phyloP scores from a whole-genome alignment of 2,329 filamentous ascomycete genomes.

The Teratosphaeria pseudoeucalypti region DNA sequence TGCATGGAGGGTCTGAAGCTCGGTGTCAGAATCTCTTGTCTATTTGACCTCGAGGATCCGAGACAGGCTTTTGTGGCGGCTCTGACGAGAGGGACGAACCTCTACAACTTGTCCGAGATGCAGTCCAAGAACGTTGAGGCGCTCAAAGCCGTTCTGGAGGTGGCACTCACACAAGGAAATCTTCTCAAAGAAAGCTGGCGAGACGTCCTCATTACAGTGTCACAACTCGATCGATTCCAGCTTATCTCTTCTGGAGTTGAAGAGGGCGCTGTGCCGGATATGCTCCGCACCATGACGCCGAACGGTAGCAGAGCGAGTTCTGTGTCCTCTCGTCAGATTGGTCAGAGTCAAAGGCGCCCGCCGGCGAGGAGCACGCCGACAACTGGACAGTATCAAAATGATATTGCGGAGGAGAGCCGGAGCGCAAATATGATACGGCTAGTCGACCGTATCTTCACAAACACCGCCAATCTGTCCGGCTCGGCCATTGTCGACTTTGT shows the following conservation, averaged over 20 bases:
- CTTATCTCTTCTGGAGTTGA: conserved; percentile 91
- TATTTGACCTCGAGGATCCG: conserved; percentile 88
- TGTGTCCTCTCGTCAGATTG: not conserved
- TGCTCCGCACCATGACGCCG: conserved; percentile 49
- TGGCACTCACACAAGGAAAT: conserved; percentile 88
- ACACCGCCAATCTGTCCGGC: conserved; percentile 83
- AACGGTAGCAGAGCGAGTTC: not conserved
- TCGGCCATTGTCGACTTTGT: conserved; percentile 96
- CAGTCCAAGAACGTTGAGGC: conserved; percentile 94
- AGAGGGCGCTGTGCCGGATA: conserved; percentile 83
- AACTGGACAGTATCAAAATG: conserved; percentile 46
- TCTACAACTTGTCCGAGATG: conserved; percentile 93
- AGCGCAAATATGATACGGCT: conserved; percentile 88
- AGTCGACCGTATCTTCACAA: conserved; percentile 93
- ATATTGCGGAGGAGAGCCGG: conserved; percentile 83
- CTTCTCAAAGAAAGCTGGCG: conserved; percentile 84
- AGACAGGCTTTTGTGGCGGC: conserved; percentile 91
- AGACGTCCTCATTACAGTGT: conserved; percentile 88
- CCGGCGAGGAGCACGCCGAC: conserved; percentile 36
- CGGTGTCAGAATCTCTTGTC: conserved; percentile 82
- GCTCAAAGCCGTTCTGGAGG: conserved; percentile 78
- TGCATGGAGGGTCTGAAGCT: conserved; percentile 95
- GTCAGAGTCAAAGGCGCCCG: conserved; percentile 39
- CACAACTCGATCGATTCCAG: conserved; percentile 88
- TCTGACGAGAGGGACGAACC: conserved; percentile 83